Evolutionary conservation across 441 rosid genomes (phyloP).

Genomic region (Codiaeum variegatum): DNA sequence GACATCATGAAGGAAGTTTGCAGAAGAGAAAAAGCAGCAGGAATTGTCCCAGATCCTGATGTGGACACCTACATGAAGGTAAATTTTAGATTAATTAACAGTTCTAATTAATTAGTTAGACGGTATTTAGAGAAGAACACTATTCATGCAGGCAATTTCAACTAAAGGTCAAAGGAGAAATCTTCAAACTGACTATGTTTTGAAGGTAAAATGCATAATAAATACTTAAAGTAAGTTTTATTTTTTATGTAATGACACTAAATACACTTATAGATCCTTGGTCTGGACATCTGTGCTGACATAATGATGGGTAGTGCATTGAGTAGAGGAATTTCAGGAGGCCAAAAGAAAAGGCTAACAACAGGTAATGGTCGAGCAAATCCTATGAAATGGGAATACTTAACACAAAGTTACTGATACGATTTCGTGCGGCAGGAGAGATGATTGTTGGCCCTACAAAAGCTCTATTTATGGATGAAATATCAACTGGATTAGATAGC

Average conservation of each 20-base stretch:
- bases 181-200: conserved; percentile 70
- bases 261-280: conserved; percentile 42
- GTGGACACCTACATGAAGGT: conserved; percentile 77
- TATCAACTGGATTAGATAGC: conserved; percentile 44
- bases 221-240: not conserved
- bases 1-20: conserved; percentile 52
- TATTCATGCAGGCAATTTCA: conserved; percentile 52
- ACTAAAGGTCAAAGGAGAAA: conserved; percentile 44
- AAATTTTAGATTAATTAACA: too few species aligned
- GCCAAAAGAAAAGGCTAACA: conserved; percentile 56
- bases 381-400: too few species aligned
- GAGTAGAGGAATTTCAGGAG: conserved; percentile 63
- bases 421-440: conserved; percentile 21
- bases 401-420: too few species aligned
- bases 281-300: conserved; percentile 52
- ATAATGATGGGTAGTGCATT: conserved; percentile 51
- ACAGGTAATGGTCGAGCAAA: conserved; percentile 32
- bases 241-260: not conserved
- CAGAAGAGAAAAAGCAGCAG: conserved; percentile 49
- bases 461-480: conserved; percentile 45
- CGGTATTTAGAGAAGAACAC: too few species aligned
- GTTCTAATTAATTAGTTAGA: too few species aligned
- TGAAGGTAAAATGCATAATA: conserved; percentile 40
- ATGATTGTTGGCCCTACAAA: conserved; percentile 42
- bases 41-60: conserved; percentile 53